Base-by-base conservation (phyloP, 345 rosid species). In the Cardiospermum halicacabum region DNA sequence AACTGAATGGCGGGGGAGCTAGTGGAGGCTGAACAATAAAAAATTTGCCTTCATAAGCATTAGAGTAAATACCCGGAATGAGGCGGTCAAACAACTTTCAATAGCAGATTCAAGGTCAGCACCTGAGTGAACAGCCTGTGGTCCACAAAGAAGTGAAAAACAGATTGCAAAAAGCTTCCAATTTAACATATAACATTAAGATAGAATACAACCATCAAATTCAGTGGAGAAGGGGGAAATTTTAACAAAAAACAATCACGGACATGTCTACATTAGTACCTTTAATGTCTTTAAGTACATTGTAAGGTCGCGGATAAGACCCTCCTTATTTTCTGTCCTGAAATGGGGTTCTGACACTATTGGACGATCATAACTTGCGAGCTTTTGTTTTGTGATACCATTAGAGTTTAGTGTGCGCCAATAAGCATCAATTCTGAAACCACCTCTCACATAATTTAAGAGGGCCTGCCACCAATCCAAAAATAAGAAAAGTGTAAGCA, bases 51-150 rank as follows among this genome's bases (percentile, higher is more conserved):
- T 56, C 25, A 43, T 26, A 45, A 55, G 16, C 45, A 54, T 58
- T 51, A 26, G 0, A 5, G 24, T 16, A 49, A 22, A 65, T 70
- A 79, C 83, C 72, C 65, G 64, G 58, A 40, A 64, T 1, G 70
- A 59, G 56, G 72, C 64, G 57, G 65, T 58, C 64, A 72, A 18
- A 68, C 80, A 79, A 73, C 42, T 63, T 60, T 68, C 77, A 57
- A 73, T 76, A 2, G 83, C 72, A 50, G 76, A 79, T 70, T 79
- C 80, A 55, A 79, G 78, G 65, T 79, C 83, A 49, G 62, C 80
- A 31, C 76, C 83, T 19, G 78, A 79, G 58, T 79, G 81, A 25
- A 76, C 78, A 65, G 81, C 77, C 77, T 70, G 66, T 45, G 43
- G 50, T 39, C 68, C 49, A 56, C 43, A 26, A 36, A 24, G 22